Base-by-base conservation (phyloP, 192 early-diverging fungal species). In the Rhizoclosmatium sp. region DNA sequence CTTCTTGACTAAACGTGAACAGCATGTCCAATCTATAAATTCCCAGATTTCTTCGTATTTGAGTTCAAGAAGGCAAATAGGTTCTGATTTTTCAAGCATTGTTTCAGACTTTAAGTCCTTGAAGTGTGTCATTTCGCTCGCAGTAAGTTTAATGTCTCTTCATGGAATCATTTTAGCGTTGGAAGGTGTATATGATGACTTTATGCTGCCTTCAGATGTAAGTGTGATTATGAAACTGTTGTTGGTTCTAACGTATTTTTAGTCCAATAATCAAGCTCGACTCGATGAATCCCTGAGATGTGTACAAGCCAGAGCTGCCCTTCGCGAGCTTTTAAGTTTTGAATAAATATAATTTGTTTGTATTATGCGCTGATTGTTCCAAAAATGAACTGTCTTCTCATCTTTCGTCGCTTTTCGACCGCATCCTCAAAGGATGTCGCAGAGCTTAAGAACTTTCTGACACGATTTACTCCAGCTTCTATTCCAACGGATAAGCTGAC, bases 121-220 rank as follows among this genome's bases (percentile, higher is more conserved):
- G 9, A 66, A 71, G 48, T 58, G 39, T 14, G 44, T 56, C 2
- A 48, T 49, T 16, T 62, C 60, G n/a, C 47, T 82, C 5, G 71
- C 44, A 40, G 31, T 80, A 49, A 59, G 44, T n/a, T 72, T 85
- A 47, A 56, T 81, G 67, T 40, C 76, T 19, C 77, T 85, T 2
- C 82, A 85, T 70, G 54, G 77, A 2, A 76, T 78, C 47, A 82
- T 85, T 21, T 56, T 85, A 14, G 45, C 54, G 7, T 65, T 85
- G 65, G 51, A 85, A 74, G 79, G 79, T 3, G 54, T 81, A 14
- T 75, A 80, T 14, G 84, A 85, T 41, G 65, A 58, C 4, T 83
- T 81, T 56, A 65, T 85, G 47, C 76, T 72, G 41, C 54, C 47
- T 5, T 23, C 47, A 7, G 58, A 81, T 59, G 84, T 81, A 61